Base-by-base conservation (phyloP, 495 filamentous ascomycete genomes). In the Opeltia flavorubescens region DNA sequence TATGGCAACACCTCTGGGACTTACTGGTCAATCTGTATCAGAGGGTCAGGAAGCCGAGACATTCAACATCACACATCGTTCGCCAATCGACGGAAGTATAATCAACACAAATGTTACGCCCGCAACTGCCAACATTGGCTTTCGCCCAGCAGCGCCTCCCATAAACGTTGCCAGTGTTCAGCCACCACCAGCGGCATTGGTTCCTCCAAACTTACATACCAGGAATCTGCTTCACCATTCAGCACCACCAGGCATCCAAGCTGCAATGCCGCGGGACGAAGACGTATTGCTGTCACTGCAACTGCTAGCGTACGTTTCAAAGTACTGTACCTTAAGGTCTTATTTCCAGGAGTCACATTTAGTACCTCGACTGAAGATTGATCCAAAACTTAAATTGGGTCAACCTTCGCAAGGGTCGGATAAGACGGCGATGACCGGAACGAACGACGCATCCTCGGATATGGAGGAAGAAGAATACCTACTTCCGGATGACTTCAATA, bases 251-350 rank as follows among this genome's bases (percentile, higher is more conserved):
- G 77, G 81, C 48, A 77, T 89, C 47, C 58, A 93, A 29, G 83
- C 86, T 24, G 80, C 86, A 20, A 93, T 94, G 80, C 91, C 91
- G 17, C 77, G 91, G 30, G 91, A 96, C 53, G 91, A 98, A 58
- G 91, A 98, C 57, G 91, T 98, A 13, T 66, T 98, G 51, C 94
- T 95, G 88, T 95, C 91, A 0, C 72, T 98, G n/a, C 91, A 98
- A 64, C 77, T 98, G 6, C 75, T 98, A 24, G 91, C 91, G 3
- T 98, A 98, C 58, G 88, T 98, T 47, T 95, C 89, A 26, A 98
- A 98, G 63, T 98, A 98, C 63, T 95, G 91, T 75, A 88, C 94
- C 55, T 75, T 98, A 29, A 77, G 91, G 12, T 78, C 84, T 18
- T 98, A 94, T 62, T 98, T 98, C 62, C 89, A 98, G 61, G 71